Evolutionary conservation across 2,329 filamentous ascomycete genomes (phyloP).

Genomic region (Botrytis hyacinthi): DNA sequence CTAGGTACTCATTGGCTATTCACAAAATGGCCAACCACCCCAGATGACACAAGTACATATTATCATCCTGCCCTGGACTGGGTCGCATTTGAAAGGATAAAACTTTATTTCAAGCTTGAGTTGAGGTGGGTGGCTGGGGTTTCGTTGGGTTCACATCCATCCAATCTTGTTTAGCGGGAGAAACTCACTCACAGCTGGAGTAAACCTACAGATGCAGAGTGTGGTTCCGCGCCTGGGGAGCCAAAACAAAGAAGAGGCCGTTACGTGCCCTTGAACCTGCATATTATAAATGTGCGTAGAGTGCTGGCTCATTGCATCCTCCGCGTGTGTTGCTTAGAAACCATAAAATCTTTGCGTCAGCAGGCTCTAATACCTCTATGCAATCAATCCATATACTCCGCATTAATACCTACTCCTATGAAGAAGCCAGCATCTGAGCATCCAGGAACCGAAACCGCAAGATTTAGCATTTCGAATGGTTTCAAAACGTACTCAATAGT

Average conservation of each 20-base stretch:
- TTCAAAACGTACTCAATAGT: neutral
- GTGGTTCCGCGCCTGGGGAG: too few species aligned
- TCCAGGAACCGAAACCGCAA: neutral
- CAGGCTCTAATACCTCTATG: neutral
- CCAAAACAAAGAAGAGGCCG: neutral
- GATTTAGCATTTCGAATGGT: neutral
- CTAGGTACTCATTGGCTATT: neutral
- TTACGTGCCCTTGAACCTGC: neutral
- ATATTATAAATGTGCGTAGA: neutral
- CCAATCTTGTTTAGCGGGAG: neutral
- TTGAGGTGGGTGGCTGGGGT: neutral
- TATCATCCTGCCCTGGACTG: neutral
- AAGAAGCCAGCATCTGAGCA: neutral
- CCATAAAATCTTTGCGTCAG: neutral
- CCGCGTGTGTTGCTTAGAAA: neutral
- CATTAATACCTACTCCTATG: neutral
- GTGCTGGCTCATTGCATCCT: neutral
- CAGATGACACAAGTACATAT: neutral
- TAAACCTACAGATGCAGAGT: neutral
- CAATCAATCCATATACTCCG: neutral
- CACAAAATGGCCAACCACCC: neutral
- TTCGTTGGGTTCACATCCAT: neutral
- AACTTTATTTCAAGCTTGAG: neutral
- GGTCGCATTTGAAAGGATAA: neutral
- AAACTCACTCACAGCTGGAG: neutral